These are phyloP conservation scores for Strobilomyces echinocephalus DNA, from an alignment of 768 basidiomycete genomes.

Conservation along the genomic window DNA sequence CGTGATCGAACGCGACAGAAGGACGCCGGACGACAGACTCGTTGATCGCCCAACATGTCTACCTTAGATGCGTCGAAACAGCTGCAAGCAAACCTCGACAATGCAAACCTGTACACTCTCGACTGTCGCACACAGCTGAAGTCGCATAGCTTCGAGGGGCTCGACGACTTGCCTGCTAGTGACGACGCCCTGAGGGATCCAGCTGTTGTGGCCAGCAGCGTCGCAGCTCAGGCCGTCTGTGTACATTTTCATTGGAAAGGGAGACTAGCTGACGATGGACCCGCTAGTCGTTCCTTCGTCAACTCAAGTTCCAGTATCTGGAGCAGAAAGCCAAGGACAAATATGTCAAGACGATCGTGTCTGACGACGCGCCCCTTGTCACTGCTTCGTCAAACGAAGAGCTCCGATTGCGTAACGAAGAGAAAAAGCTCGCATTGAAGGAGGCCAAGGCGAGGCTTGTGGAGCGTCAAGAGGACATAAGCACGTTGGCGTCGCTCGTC, in stretches of 20 bases:
- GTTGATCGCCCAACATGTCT: slow-evolving; percentile 7
- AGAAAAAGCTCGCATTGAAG: slow-evolving; percentile 68
- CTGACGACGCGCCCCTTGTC: slow-evolving; percentile 78
- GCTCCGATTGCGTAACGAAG: slow-evolving; percentile 53
- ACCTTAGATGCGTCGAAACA: slow-evolving; percentile 20
- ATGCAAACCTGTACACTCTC: slow-evolving; percentile 21
- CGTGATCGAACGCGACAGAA: slow-evolving; percentile 5
- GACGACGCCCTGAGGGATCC: slow-evolving; percentile 45
- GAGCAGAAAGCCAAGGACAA: slow-evolving; percentile 90
- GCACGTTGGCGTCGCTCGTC: slow-evolving; percentile 59
- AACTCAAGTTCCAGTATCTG: slow-evolving; percentile 84
- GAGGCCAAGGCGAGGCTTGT: slow-evolving; percentile 57
- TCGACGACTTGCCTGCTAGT: slow-evolving; percentile 23
- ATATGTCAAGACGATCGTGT: slow-evolving; percentile 82
- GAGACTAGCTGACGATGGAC: slow-evolving; percentile 1
- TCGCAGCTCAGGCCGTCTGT: slow-evolving; percentile 59
- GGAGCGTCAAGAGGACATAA: slow-evolving; percentile 59
- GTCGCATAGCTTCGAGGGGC: slow-evolving; percentile 25
- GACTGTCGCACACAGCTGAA: slow-evolving; percentile 20
- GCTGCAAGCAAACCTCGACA: slow-evolving; percentile 27
- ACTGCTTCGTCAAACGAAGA: slow-evolving; percentile 76
- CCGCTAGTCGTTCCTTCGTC: slow-evolving; percentile 63
- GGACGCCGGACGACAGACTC: no score
- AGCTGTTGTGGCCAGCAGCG: slow-evolving; percentile 51
- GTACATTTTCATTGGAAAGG: neutral